A percentile compares a stretch with the other conserved stretches of the same genome.
Evolutionary conservation across 2,329 filamentous ascomycete species (phyloP).

Genomic region (Fusarium incarnatum): DNA sequence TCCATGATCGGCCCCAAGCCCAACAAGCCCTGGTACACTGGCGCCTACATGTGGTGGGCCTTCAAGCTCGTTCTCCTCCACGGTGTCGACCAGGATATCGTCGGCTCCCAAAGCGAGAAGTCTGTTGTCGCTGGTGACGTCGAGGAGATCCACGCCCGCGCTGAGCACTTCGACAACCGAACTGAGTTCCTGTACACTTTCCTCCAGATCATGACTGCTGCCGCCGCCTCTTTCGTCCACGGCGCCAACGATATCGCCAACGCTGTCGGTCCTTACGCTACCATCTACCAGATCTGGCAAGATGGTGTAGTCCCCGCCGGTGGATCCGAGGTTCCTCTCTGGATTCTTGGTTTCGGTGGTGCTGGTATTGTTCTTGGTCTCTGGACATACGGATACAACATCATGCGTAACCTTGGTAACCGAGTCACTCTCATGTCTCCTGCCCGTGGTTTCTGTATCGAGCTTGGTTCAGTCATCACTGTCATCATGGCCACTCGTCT

Average conservation of each 20-base stretch:
- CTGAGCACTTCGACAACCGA: constrained; percentile 70
- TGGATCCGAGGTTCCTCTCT: constrained; percentile 65
- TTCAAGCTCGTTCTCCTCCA: constrained; percentile 60
- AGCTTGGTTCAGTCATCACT: constrained; percentile 70
- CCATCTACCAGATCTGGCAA: constrained; percentile 71
- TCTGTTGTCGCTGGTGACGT: constrained; percentile 64
- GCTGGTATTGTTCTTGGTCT: constrained; percentile 65
- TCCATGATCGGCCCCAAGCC: constrained; percentile 55
- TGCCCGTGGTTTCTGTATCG: constrained; percentile 69
- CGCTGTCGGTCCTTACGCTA: constrained; percentile 71
- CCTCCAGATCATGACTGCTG: constrained; percentile 69
- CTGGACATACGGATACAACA: constrained; percentile 72
- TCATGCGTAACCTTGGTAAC: constrained; percentile 73
- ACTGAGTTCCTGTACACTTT: constrained; percentile 71
- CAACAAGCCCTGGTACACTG: constrained; percentile 57
- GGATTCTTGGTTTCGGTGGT: constrained; percentile 69
- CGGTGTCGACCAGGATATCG: constrained; percentile 59
- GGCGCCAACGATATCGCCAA: constrained; percentile 75
- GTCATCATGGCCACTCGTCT: constrained; percentile 73
- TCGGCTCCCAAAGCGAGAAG: constrained; percentile 52
- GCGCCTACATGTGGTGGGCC: constrained; percentile 58
- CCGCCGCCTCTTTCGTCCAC: constrained; percentile 72
- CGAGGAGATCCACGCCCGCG: constrained; percentile 66
- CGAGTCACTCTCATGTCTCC: constrained; percentile 72
- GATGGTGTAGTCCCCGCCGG: constrained; percentile 57